Evolutionary conservation across 192 early-diverging fungal genomes (phyloP).

Genomic region (Backusella luteola): DNA sequence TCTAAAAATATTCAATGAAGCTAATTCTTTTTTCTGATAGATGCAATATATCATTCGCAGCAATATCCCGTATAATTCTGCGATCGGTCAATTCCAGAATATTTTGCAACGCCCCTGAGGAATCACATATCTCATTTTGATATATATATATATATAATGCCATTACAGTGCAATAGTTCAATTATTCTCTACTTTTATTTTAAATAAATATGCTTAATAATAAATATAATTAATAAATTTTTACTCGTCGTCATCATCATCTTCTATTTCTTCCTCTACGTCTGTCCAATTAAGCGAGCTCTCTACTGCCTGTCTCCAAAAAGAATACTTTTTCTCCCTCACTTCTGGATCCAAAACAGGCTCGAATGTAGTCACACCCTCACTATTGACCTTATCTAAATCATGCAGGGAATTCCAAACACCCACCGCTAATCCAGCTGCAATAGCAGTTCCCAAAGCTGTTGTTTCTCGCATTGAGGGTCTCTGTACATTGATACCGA

Average conservation of each 20-base stretch:
- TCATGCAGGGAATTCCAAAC: constrained; percentile 56
- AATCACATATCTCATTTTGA: no score
- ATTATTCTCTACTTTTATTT: constrained; percentile 47
- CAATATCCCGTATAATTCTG: no score
- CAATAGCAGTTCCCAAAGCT: constrained; percentile 88
- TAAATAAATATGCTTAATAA: background rate
- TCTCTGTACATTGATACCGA: constrained; percentile 77
- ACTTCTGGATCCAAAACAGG: constrained; percentile 45
- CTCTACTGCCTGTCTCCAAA: constrained; percentile 79
- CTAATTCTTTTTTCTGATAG: no score
- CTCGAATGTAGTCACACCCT: constrained; percentile 43
- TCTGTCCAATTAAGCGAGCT: constrained; percentile 61
- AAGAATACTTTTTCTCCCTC: constrained; percentile 53
- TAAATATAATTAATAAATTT: background rate
- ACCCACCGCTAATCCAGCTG: constrained; percentile 62
- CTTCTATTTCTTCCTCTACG: constrained; percentile 44
- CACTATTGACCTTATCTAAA: constrained; percentile 52
- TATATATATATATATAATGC: no score
- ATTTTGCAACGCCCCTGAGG: no score
- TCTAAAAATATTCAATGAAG: background rate
- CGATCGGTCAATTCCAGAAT: no score
- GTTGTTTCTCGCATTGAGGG: constrained; percentile 90
- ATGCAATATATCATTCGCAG: no score
- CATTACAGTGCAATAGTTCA: background rate
- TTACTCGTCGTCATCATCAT: background rate